Evolutionary conservation across 2,329 filamentous ascomycete genomes (phyloP).

Genomic region (Pyrenochaeta sp.): DNA sequence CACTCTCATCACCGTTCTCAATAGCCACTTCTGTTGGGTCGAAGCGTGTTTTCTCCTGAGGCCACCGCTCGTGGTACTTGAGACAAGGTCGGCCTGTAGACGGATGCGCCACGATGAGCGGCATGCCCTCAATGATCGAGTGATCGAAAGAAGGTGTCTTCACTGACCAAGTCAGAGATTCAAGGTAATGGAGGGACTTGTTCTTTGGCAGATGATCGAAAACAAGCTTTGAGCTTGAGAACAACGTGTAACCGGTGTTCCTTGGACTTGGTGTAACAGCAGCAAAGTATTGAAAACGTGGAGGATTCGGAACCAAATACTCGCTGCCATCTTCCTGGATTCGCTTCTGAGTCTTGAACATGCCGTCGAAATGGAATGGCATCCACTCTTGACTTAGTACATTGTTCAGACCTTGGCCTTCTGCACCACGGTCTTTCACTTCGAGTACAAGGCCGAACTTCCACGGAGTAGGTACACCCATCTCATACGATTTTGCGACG

Average conservation of each 20-base stretch:
- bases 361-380: slow-evolving; percentile 66
- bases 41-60: slow-evolving; percentile 59
- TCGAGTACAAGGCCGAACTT: slow-evolving; percentile 67
- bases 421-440: slow-evolving; percentile 65
- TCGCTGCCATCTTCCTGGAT: slow-evolving; percentile 33
- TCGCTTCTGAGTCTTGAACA: slow-evolving; percentile 62
- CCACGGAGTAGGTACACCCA: slow-evolving; percentile 60
- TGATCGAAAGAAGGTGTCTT: slow-evolving; percentile 58
- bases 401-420: slow-evolving; percentile 59
- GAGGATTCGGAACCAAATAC: slow-evolving; percentile 21
- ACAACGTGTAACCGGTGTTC: slow-evolving; percentile 63
- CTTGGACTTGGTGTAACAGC: slow-evolving; percentile 56
- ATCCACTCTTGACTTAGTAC: slow-evolving; percentile 60
- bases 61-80: slow-evolving; percentile 65
- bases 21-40: slow-evolving; percentile 56
- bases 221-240: slow-evolving; percentile 60
- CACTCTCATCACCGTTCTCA: slow-evolving; percentile 47
- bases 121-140: slow-evolving; percentile 53
- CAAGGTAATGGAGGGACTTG: slow-evolving; percentile 47
- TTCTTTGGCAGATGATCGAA: slow-evolving; percentile 55
- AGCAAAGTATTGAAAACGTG: slow-evolving; percentile 62
- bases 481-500: slow-evolving; percentile 55
- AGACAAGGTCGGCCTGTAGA: slow-evolving; percentile 57
- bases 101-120: slow-evolving; percentile 57
- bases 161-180: slow-evolving; percentile 57